These are phyloP conservation scores for Graphilbum sp. DNA, from an alignment of 2,329 filamentous ascomycete genomes.

Conservation along the genomic window DNA sequence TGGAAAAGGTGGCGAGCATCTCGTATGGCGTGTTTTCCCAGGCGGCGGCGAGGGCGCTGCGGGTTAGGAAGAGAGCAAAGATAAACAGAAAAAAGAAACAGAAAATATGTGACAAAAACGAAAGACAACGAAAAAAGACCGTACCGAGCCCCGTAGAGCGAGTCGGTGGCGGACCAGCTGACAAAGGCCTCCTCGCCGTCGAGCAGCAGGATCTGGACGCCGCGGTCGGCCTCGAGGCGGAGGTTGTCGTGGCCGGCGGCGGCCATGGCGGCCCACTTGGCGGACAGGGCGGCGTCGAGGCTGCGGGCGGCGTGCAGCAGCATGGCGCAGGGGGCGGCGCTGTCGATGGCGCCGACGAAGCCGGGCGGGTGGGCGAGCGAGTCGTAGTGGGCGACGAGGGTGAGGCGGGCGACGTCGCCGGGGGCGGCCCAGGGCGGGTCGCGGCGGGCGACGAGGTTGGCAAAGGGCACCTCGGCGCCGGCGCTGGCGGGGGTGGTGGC, in stretches of 20 bases:
- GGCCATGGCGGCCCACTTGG: slow-evolving; percentile 65
- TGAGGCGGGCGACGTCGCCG: slow-evolving; percentile 67
- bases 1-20: slow-evolving; percentile 58
- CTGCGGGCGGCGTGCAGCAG: slow-evolving; percentile 71
- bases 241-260: slow-evolving; percentile 34
- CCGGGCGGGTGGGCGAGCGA: slow-evolving; percentile 64
- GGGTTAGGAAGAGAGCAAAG: slow-evolving; percentile 1
- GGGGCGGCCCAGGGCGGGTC: slow-evolving; percentile 68
- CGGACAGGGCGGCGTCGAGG: slow-evolving; percentile 62
- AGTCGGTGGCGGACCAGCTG: slow-evolving; percentile 65
- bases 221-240: slow-evolving; percentile 56
- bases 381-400: slow-evolving; percentile 89
- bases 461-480: slow-evolving; percentile 58
- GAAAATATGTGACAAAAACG: too few relatives aligned
- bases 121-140: slow-evolving; percentile 7
- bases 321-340: slow-evolving; percentile 87
- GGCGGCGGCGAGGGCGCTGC: slow-evolving; percentile 53
- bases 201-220: slow-evolving; percentile 75
- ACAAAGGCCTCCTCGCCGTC: slow-evolving; percentile 92
- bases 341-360: slow-evolving; percentile 89
- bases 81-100: too few relatives aligned
- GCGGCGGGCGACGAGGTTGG: slow-evolving; percentile 70
- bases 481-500: slow-evolving; percentile 63
- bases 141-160: slow-evolving; percentile 72
- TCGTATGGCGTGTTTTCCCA: slow-evolving; percentile 63